Evolutionary conservation across 306 rosid species (phyloP).

Genomic region (Castanopsis chinensis): DNA sequence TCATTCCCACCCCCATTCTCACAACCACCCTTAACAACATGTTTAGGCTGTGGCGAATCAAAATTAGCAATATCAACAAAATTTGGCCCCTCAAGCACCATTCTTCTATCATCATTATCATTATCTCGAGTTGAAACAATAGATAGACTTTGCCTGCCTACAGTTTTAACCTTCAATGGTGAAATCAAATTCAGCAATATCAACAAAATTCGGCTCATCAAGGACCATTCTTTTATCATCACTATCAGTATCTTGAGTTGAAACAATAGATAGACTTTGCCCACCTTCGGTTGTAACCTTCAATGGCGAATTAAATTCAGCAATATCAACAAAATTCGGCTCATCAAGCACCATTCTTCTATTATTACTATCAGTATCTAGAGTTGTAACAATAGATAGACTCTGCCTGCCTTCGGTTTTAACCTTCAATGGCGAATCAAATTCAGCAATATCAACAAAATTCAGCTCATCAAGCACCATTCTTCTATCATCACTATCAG

Average conservation of each 20-base stretch:
- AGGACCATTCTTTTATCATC: too few species aligned
- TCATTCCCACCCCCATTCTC: constrained; percentile 49
- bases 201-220: background rate
- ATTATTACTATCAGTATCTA: too few species aligned
- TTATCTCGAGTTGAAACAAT: constrained; percentile 42
- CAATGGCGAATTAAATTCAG: background rate
- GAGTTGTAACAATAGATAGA: too few species aligned
- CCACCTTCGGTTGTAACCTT: background rate
- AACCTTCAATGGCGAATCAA: too few species aligned
- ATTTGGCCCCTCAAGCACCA: constrained; percentile 28
- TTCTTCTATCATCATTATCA: constrained; percentile 13
- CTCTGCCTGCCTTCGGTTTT: rapidly evolving
- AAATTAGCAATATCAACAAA: constrained; percentile 43
- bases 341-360: too few species aligned
- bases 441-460: too few species aligned
- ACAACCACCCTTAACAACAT: constrained; percentile 9
- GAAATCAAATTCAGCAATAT: too few species aligned
- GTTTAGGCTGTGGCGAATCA: constrained; percentile 45
- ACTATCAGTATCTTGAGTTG: too few species aligned
- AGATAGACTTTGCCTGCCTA: constrained; percentile 80
- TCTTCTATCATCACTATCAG: too few species aligned
- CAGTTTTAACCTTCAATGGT: constrained; percentile 54
- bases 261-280: too few species aligned
- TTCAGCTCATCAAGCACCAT: too few species aligned
- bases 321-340: background rate